These are phyloP conservation scores for Tetratostichococcus sp. DNA, from an alignment of 139 green algal species.

Conservation along the genomic window DNA sequence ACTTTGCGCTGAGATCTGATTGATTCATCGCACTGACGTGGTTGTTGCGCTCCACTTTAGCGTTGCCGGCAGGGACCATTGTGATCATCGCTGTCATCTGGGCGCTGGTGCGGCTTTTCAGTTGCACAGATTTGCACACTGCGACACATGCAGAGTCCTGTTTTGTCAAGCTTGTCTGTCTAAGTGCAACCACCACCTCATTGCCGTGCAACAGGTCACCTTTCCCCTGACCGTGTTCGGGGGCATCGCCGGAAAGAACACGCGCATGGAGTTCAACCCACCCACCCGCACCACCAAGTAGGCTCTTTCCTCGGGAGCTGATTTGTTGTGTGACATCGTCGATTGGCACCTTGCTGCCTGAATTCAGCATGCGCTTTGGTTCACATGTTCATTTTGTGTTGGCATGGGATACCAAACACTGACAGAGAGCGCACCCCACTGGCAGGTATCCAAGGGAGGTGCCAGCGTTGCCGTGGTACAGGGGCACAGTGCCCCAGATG, in stretches of 20 bases:
- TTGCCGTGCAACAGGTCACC: conserved; percentile 42
- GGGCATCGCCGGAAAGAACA: conserved; percentile 78
- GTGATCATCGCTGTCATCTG: conserved; percentile 81
- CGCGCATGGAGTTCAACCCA: conserved; percentile 60
- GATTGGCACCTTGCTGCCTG: no score
- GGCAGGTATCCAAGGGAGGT: conserved; percentile 61
- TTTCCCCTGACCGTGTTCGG: conserved; percentile 90
- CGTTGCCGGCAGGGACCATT: conserved; percentile 62
- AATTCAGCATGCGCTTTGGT: no score
- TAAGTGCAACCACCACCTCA: no score
- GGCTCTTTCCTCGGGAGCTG: no score
- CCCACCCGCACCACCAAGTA: conserved; percentile 83
- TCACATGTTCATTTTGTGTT: no score
- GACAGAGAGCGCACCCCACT: no score
- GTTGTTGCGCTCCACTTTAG: conserved; percentile 47
- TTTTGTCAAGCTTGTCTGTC: background rate
- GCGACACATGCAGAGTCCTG: background rate
- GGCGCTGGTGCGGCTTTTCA: no score
- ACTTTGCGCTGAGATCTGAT: no score
- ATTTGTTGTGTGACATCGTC: no score
- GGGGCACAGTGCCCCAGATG: conserved; percentile 79
- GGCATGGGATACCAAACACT: no score
- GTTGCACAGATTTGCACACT: no score
- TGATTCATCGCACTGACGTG: no score
- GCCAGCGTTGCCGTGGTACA: conserved; percentile 86